A percentile compares a stretch with the other conserved stretches of the same genome.
phyloP scores from a whole-genome alignment of 139 green algal species.

The Tetradesmus lagerheimii region DNA sequence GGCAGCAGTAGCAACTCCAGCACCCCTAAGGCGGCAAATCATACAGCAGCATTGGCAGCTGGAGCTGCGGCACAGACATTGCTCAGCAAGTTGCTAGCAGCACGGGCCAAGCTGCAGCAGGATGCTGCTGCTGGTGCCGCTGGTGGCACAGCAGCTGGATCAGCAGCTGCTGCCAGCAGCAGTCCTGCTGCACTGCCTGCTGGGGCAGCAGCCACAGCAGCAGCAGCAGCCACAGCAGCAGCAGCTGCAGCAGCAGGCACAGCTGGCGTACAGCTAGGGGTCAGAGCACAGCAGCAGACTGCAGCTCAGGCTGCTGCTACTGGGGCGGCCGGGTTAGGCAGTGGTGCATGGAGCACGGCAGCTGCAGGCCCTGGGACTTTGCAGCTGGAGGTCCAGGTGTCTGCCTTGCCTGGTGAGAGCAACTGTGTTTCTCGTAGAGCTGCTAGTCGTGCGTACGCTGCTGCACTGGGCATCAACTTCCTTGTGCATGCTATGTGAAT shows the following conservation, averaged over 20 bases:
- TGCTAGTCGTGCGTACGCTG: neutral
- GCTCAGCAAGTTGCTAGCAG: neutral
- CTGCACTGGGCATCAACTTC: no score
- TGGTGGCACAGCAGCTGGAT: neutral
- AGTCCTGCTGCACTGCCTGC: neutral
- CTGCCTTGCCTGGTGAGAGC: no score
- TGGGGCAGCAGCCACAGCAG: neutral
- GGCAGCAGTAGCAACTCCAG: neutral
- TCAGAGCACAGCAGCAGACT: neutral
- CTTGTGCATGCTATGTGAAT: no score
- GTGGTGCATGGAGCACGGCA: neutral
- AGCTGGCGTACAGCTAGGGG: neutral
- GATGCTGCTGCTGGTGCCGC: neutral
- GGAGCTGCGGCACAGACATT: slow-evolving; percentile 12
- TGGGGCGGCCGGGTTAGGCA: neutral
- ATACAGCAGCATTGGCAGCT: slow-evolving; percentile 30
- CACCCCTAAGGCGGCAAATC: neutral
- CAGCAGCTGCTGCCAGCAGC: neutral
- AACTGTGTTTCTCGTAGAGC: neutral
- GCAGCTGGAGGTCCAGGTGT: no score
- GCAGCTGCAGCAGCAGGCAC: neutral
- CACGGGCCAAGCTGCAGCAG: neutral
- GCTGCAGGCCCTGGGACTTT: neutral
- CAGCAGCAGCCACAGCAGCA: neutral
- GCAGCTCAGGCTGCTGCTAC: neutral